phyloP scores from a whole-genome alignment of 116 monocot genomes.

The Phalaenopsis hybrid region DNA sequence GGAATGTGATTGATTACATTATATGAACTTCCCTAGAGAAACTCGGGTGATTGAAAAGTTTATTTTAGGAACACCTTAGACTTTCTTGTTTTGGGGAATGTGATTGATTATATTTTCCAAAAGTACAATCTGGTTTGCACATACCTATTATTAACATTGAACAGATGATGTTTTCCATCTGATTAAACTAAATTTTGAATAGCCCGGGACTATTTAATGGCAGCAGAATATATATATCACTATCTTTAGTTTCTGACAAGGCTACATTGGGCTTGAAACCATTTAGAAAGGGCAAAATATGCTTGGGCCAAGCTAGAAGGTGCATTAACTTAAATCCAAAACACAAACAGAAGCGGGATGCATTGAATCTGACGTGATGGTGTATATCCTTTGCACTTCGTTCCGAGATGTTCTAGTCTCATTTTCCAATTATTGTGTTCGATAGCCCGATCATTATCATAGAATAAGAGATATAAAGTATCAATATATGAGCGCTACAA shows the following conservation, averaged over 20 bases:
- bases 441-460: background rate
- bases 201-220: too few species aligned
- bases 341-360: background rate
- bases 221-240: too few species aligned
- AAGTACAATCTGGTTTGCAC: too few species aligned
- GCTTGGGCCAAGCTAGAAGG: background rate
- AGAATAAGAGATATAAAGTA: background rate
- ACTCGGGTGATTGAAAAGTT: too few species aligned
- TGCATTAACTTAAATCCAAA: background rate
- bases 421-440: background rate
- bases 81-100: too few species aligned
- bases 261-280: background rate
- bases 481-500: background rate
- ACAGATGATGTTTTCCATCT: too few species aligned
- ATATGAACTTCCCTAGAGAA: too few species aligned
- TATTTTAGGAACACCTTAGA: too few species aligned
- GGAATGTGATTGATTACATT: too few species aligned
- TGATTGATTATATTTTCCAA: too few species aligned
- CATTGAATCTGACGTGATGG: background rate
- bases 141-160: too few species aligned
- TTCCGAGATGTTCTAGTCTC: constrained; percentile 1
- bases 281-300: background rate
- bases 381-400: background rate
- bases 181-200: too few species aligned
- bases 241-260: background rate